phyloP scores from a whole-genome alignment of 2,329 filamentous ascomycete genomes.

The Pezicula neosporulosa region DNA sequence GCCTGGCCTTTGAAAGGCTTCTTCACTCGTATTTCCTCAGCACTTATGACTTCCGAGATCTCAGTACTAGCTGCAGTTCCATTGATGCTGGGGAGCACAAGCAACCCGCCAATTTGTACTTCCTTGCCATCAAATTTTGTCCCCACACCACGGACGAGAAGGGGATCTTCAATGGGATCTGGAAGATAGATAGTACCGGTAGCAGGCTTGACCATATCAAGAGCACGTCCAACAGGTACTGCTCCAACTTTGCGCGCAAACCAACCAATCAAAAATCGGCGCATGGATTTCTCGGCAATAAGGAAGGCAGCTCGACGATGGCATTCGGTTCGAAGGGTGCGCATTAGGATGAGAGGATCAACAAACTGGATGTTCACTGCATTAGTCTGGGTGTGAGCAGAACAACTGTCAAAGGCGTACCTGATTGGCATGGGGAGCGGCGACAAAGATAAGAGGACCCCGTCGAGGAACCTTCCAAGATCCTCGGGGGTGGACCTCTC shows the following conservation, averaged over 20 bases:
- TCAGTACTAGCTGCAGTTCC: slow-evolving; percentile 75
- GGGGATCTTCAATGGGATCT: slow-evolving; percentile 81
- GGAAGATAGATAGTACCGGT: slow-evolving; percentile 83
- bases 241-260: slow-evolving; percentile 81
- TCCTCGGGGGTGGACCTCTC: slow-evolving; percentile 91
- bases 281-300: slow-evolving; percentile 93
- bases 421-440: slow-evolving; percentile 95
- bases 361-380: slow-evolving; percentile 63
- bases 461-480: slow-evolving; percentile 90
- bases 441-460: slow-evolving; percentile 91
- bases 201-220: slow-evolving; percentile 81
- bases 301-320: slow-evolving; percentile 87
- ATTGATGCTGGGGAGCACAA: slow-evolving; percentile 83
- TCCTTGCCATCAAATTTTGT: slow-evolving; percentile 75
- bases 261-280: slow-evolving; percentile 83
- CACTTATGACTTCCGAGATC: slow-evolving; percentile 75
- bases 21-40: slow-evolving; percentile 81
- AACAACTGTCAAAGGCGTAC: slow-evolving; percentile 39
- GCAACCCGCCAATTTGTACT: slow-evolving; percentile 73
- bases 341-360: slow-evolving; percentile 90
- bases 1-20: slow-evolving; percentile 78
- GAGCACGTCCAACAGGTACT: slow-evolving; percentile 87
- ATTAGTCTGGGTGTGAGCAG: neutral
- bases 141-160: slow-evolving; percentile 72
- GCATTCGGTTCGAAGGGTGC: slow-evolving; percentile 79